Conservation (phyloP, 2,329 filamentous ascomycete species). For the Colletotrichum shisoi region DNA sequence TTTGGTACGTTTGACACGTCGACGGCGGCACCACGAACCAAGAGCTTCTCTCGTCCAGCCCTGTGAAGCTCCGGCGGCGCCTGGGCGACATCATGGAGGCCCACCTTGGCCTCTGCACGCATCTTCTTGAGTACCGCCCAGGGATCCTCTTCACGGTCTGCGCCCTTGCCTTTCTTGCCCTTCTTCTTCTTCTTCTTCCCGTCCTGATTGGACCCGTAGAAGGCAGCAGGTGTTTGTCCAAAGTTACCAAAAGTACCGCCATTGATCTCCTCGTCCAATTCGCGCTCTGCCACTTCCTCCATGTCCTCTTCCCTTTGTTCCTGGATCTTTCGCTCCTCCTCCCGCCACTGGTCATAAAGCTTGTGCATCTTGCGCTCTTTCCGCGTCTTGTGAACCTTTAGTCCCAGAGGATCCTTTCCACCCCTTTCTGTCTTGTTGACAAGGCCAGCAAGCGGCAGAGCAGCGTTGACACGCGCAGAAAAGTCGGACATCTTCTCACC, state of each 20-base stretch:
- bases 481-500: constrained; percentile 87
- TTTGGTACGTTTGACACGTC: constrained; percentile 51
- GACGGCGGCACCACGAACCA: constrained; percentile 47
- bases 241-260: constrained; percentile 52
- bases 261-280: constrained; percentile 66
- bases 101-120: constrained; percentile 63
- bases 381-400: constrained; percentile 76
- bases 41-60: constrained; percentile 47
- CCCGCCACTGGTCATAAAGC: constrained; percentile 79
- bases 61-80: constrained; percentile 78
- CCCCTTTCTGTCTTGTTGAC: constrained; percentile 67
- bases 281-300: constrained; percentile 69
- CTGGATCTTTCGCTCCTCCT: constrained; percentile 69
- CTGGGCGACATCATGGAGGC: constrained; percentile 68
- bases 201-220: constrained; percentile 53
- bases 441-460: constrained; percentile 78
- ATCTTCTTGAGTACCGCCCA: constrained; percentile 78
- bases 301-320: constrained; percentile 72
- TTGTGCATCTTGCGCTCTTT: constrained; percentile 86
- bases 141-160: constrained; percentile 70
- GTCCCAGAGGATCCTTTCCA: constrained; percentile 69
- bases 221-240: constrained; percentile 49
- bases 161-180: constrained; percentile 51
- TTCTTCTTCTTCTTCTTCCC: constrained; percentile 56
- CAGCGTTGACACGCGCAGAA: constrained; percentile 80